Conservation (phyloP, 129 eudicot species). For the Silybum marianum region DNA sequence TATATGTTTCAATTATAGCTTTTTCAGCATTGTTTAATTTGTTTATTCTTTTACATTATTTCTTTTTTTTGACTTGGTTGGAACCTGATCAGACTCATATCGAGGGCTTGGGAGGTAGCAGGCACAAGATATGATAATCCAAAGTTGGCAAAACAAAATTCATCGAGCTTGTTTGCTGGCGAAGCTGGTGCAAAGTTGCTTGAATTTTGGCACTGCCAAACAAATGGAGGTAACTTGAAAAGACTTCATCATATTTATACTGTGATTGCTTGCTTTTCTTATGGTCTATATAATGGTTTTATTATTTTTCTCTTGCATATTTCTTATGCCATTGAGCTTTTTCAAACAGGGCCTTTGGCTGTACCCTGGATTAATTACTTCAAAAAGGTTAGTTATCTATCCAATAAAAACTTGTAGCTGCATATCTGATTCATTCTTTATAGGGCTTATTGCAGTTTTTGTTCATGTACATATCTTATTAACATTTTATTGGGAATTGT, state of each 20-base stretch:
- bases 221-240: constrained; percentile 62
- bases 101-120: constrained; percentile 74
- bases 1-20: background rate
- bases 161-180: constrained; percentile 51
- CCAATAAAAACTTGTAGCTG: background rate
- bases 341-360: constrained; percentile 58
- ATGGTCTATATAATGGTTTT: constrained; percentile 4
- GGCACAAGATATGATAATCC: constrained; percentile 63
- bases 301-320: constrained; percentile 4
- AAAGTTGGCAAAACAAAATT: constrained; percentile 44
- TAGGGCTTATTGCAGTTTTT: background rate
- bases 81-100: constrained; percentile 49
- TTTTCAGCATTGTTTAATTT: constrained; percentile 1
- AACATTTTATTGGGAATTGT: constrained; percentile 9
- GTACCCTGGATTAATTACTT: constrained; percentile 61
- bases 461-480: background rate
- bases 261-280: background rate
- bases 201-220: constrained; percentile 71
- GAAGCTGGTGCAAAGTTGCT: constrained; percentile 40
- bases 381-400: constrained; percentile 47
- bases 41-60: background rate
- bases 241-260: background rate
- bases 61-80: background rate
- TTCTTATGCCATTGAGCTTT: constrained; percentile 18
- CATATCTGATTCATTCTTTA: constrained; percentile 11